Evolutionary conservation across 768 basidiomycete species (phyloP).

Genomic region (Termitomyces sp.): DNA sequence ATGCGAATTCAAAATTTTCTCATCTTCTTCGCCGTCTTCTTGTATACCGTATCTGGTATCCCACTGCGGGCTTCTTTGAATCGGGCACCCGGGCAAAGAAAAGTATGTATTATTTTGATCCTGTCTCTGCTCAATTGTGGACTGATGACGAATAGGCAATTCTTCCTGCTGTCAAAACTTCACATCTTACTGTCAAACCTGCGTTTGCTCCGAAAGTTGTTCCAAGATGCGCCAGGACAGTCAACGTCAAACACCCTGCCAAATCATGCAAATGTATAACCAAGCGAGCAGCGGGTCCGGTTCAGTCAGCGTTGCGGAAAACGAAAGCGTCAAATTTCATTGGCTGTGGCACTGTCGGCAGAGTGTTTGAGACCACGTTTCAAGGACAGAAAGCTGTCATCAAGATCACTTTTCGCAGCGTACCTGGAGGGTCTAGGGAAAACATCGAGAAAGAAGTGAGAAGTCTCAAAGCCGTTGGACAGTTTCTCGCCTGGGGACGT

Average conservation of each 20-base stretch:
- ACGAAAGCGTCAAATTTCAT: background rate
- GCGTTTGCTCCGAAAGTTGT: background rate
- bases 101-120: background rate
- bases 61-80: background rate
- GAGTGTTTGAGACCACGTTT: background rate
- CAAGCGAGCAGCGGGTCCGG: background rate
- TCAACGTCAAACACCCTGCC: background rate
- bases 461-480: background rate
- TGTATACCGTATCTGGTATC: background rate
- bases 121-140: background rate
- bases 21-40: too few relatives aligned
- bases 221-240: background rate
- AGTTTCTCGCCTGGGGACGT: background rate
- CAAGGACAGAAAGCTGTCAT: background rate
- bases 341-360: background rate
- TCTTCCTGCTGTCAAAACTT: background rate
- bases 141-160: background rate
- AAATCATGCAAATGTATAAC: background rate
- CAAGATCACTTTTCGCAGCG: background rate
- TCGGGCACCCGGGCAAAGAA: background rate
- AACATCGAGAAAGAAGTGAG: background rate
- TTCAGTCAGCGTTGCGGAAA: background rate
- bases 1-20: background rate
- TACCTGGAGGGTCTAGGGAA: background rate
- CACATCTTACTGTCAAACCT: background rate